A percentile compares a stretch with the other conserved stretches of the same genome.
These are phyloP conservation scores for Drechslera avenae DNA, from an alignment of 2,329 filamentous ascomycete species.

Conservation along the genomic window DNA sequence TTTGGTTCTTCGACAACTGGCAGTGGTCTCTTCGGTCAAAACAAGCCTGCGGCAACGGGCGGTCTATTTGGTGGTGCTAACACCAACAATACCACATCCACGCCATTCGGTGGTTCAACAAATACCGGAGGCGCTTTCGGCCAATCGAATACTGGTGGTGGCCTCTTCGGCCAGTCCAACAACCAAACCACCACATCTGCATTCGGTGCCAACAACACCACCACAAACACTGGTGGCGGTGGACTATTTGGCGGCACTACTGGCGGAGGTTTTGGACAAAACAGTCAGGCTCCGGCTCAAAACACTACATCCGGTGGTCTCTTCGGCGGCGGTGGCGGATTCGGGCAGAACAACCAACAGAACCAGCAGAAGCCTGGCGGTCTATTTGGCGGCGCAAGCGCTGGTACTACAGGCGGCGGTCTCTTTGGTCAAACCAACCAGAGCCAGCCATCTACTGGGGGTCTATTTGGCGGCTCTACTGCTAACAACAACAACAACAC, in stretches of 20 bases:
- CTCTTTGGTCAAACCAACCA: constrained; percentile 56
- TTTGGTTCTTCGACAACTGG: constrained; percentile 38
- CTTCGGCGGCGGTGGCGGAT: constrained; percentile 48
- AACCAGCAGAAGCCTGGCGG: constrained; percentile 49
- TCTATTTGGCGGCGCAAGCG: constrained; percentile 38
- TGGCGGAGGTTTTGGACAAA: constrained; percentile 40
- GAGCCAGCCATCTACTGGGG: constrained; percentile 31
- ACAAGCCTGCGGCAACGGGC: constrained; percentile 41
- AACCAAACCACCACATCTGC: constrained; percentile 30
- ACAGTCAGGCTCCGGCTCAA: constrained; percentile 34
- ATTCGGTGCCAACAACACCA: constrained; percentile 35
- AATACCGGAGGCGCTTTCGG: constrained; percentile 33
- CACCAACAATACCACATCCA: constrained; percentile 30
- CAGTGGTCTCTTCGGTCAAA: constrained; percentile 58
- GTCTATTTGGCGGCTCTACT: constrained; percentile 59
- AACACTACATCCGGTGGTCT: constrained; percentile 45
- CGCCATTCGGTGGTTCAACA: constrained; percentile 34
- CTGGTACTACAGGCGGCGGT: constrained; percentile 50
- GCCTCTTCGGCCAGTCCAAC: constrained; percentile 44
- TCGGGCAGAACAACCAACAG: constrained; percentile 45
- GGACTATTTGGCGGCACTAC: constrained; percentile 36
- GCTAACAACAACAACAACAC: constrained; percentile 39
- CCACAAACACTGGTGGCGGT: constrained; percentile 36
- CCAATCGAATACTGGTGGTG: constrained; percentile 38
- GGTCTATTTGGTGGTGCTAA: constrained; percentile 43